phyloP scores from a whole-genome alignment of 2,329 filamentous ascomycete species.

The Epichloe gansuensis region DNA sequence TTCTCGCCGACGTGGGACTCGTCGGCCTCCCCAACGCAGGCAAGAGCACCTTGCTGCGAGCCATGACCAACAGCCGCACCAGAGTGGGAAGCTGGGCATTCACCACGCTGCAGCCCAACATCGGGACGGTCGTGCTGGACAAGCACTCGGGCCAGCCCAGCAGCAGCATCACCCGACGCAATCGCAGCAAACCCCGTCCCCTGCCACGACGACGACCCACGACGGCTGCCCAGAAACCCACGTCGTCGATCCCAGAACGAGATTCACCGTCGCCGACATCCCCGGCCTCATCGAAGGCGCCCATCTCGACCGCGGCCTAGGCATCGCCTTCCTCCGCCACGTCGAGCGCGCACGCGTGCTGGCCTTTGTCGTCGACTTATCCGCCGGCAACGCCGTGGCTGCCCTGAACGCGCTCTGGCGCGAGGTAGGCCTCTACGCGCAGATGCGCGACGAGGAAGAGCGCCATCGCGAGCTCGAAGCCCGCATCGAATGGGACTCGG shows the following conservation, averaged over 20 bases:
- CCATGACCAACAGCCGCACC: conserved; percentile 78
- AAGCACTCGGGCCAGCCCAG: conserved; percentile 64
- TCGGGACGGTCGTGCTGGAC: conserved; percentile 90
- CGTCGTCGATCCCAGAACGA: conserved; percentile 49
- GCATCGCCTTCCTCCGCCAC: conserved; percentile 83
- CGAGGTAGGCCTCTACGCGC: conserved; percentile 78
- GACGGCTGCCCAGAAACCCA: conserved; percentile 22
- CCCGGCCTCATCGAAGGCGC: conserved; percentile 87
- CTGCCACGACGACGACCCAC: conserved; percentile 44
- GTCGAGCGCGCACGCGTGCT: conserved; percentile 88
- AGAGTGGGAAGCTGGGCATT: conserved; percentile 93
- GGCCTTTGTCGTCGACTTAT: conserved; percentile 85
- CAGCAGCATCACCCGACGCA: conserved; percentile 16
- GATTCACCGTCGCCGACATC: conserved; percentile 92
- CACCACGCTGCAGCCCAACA: conserved; percentile 87
- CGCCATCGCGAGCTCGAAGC: conserved; percentile 47
- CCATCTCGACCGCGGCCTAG: conserved; percentile 81
- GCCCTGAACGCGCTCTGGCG: conserved; percentile 77
- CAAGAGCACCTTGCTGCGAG: conserved; percentile 82
- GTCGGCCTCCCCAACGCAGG: conserved; percentile 94
- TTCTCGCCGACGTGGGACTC: conserved; percentile 87
- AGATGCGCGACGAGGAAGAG: conserved; percentile 65
- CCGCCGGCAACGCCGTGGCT: conserved; percentile 62
- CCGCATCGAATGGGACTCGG: conserved; percentile 46
- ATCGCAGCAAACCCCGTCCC: background rate